Evolutionary conservation across 169 alveolate species (phyloP).

Genomic region (Eimeria zaria): DNA sequence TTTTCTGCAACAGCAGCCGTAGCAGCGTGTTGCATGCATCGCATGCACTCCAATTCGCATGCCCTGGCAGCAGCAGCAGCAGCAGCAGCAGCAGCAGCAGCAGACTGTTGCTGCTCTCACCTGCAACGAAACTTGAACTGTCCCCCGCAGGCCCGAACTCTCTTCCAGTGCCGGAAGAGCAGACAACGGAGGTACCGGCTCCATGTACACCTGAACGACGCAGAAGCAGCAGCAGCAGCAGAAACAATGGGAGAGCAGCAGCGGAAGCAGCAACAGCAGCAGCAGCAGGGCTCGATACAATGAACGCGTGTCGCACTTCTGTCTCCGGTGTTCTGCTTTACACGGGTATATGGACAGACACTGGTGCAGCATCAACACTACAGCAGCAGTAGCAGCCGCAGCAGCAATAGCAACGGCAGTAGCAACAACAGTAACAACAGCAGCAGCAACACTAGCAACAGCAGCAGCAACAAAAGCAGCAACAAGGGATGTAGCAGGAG

Average conservation of each 20-base stretch:
- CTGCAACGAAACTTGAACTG: slow-evolving; percentile 39
- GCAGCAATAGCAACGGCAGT: too few relatives aligned
- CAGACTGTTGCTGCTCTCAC: neutral
- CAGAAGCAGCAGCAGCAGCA: slow-evolving; percentile 1
- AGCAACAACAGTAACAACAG: neutral
- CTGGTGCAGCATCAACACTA: neutral
- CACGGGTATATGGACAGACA: neutral
- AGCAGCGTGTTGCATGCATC: neutral
- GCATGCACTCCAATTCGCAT: neutral
- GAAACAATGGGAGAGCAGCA: too few relatives aligned
- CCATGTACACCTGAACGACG: slow-evolving; percentile 41
- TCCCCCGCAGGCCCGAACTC: slow-evolving; percentile 55
- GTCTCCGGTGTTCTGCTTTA: neutral
- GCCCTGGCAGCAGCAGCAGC: neutral
- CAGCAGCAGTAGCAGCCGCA: slow-evolving; percentile 3
- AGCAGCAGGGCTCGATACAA: neutral
- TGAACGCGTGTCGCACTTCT: neutral
- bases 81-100: neutral
- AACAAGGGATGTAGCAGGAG: too few relatives aligned
- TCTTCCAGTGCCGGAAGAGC: slow-evolving; percentile 34
- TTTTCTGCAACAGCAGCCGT: neutral
- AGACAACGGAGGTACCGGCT: slow-evolving; percentile 19
- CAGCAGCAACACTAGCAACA: neutral
- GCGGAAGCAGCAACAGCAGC: neutral
- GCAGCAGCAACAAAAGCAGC: neutral